A percentile compares a stretch with the other conserved stretches of the same genome.
Conservation (phyloP, 352 stramenopile species). For the Paralagenidium karlingii region DNA sequence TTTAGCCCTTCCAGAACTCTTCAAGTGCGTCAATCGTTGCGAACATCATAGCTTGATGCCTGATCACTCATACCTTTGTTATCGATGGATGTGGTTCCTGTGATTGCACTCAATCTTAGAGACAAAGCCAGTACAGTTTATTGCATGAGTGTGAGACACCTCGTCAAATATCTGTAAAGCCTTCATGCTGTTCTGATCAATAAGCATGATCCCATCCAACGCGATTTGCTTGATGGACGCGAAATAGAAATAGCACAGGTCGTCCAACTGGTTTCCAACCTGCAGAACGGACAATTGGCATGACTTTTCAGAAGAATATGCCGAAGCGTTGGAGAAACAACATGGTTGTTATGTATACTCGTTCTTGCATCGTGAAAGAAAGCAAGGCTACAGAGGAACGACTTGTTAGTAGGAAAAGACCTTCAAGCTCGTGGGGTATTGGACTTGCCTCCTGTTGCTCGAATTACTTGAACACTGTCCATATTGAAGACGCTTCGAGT, state of each 20-base stretch:
- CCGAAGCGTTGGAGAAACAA: too few species aligned
- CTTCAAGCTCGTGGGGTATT: too few species aligned
- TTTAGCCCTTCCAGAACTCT: slow-evolving; percentile 60
- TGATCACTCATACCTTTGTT: slow-evolving; percentile 32
- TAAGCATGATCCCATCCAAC: slow-evolving; percentile 69
- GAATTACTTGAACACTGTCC: slow-evolving; percentile 59
- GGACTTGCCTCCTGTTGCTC: slow-evolving; percentile 42
- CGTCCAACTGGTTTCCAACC: slow-evolving; percentile 77
- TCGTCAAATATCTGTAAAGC: slow-evolving; percentile 77
- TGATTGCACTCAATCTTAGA: slow-evolving; percentile 3
- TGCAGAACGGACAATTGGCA: slow-evolving; percentile 6
- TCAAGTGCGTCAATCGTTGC: too few species aligned
- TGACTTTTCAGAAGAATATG: neutral
- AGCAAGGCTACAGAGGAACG: too few species aligned
- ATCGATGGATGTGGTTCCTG: slow-evolving; percentile 73
- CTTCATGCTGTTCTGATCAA: slow-evolving; percentile 51
- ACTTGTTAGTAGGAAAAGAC: too few species aligned
- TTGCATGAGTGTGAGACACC: slow-evolving; percentile 17
- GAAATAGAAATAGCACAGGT: slow-evolving; percentile 32
- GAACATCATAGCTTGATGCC: too few species aligned
- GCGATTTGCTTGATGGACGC: slow-evolving; percentile 45
- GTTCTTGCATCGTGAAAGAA: too few species aligned
- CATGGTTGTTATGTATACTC: too few species aligned
- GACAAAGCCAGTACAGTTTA: neutral
- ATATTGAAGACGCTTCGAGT: slow-evolving; percentile 72